Evolutionary conservation across 2,329 filamentous ascomycete genomes (phyloP).

Genomic region (Aspergillus fructus): DNA sequence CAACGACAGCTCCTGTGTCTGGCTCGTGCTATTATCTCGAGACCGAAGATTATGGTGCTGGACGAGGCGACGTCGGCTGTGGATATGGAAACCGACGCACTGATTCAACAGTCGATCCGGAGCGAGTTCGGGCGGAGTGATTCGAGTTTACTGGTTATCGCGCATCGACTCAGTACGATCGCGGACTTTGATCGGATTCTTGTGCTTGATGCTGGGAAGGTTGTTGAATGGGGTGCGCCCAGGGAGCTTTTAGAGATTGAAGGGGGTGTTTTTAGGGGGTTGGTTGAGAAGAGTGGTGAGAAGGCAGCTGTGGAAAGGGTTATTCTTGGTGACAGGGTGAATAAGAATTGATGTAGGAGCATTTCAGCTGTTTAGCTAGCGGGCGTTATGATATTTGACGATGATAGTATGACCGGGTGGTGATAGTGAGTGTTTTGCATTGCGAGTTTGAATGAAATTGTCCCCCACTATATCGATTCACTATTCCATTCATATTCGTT

Average conservation of each 20-base stretch:
- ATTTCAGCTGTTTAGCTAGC: neutral
- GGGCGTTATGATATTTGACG: neutral
- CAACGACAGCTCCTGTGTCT: slow-evolving; percentile 30
- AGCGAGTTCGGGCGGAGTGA: slow-evolving; percentile 62
- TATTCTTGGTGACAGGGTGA: slow-evolving; percentile 8
- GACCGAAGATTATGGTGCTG: slow-evolving; percentile 74
- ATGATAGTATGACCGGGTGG: neutral
- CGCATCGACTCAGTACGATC: slow-evolving; percentile 54
- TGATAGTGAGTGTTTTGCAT: neutral
- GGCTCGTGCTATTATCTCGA: slow-evolving; percentile 57
- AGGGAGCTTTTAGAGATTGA: slow-evolving; percentile 58
- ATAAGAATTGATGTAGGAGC: neutral
- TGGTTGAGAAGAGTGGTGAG: slow-evolving; percentile 45
- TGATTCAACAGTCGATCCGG: slow-evolving; percentile 72
- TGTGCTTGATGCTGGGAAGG: slow-evolving; percentile 66
- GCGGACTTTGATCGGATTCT: slow-evolving; percentile 74
- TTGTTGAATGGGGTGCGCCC: slow-evolving; percentile 67
- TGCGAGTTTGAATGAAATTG: neutral
- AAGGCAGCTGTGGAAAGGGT: slow-evolving; percentile 17
- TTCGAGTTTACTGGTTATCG: slow-evolving; percentile 68
- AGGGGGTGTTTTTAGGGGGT: slow-evolving; percentile 57
- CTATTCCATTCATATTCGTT: too few relatives aligned
- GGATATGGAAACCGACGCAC: slow-evolving; percentile 71
- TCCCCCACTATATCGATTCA: too few relatives aligned
- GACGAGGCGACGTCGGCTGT: slow-evolving; percentile 79